These are phyloP conservation scores for Rubroboletus satanas DNA, from an alignment of 768 basidiomycete genomes.

Conservation along the genomic window DNA sequence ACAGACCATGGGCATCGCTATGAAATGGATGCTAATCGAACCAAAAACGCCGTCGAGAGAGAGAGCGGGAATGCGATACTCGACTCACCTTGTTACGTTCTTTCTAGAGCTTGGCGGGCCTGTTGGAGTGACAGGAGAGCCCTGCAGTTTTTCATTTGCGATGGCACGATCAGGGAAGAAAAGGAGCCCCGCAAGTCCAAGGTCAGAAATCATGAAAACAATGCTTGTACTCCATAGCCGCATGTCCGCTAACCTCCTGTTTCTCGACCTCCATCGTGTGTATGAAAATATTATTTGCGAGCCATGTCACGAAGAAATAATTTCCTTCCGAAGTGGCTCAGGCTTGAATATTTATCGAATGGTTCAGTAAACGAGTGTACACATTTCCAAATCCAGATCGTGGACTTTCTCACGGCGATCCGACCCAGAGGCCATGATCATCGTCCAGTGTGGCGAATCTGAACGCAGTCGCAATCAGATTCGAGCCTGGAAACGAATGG, in stretches of 20 bases:
- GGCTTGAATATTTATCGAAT: too few species aligned
- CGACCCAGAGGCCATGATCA: background rate
- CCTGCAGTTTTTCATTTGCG: conserved; percentile 16
- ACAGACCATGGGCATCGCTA: background rate
- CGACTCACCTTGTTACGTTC: conserved; percentile 22
- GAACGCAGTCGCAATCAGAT: conserved; percentile 6
- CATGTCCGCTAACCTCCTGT: background rate
- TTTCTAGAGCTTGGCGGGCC: background rate
- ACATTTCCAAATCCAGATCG: too few species aligned
- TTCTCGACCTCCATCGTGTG: background rate
- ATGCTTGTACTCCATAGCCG: background rate
- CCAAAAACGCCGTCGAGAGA: conserved; percentile 6
- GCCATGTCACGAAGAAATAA: background rate
- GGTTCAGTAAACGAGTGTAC: too few species aligned
- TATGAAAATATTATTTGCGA: background rate
- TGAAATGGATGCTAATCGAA: conserved; percentile 3
- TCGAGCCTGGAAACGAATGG: background rate
- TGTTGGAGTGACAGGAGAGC: background rate
- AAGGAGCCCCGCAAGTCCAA: conserved; percentile 14
- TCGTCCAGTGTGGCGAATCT: conserved; percentile 3
- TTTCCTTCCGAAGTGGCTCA: too few species aligned
- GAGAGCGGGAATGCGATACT: background rate
- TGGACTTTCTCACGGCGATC: conserved; percentile 4
- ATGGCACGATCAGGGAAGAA: conserved; percentile 16
- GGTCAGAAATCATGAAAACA: conserved; percentile 1